Evolutionary conservation across 306 rosid species (phyloP).

Genomic region (Pyrus betulifolia): DNA sequence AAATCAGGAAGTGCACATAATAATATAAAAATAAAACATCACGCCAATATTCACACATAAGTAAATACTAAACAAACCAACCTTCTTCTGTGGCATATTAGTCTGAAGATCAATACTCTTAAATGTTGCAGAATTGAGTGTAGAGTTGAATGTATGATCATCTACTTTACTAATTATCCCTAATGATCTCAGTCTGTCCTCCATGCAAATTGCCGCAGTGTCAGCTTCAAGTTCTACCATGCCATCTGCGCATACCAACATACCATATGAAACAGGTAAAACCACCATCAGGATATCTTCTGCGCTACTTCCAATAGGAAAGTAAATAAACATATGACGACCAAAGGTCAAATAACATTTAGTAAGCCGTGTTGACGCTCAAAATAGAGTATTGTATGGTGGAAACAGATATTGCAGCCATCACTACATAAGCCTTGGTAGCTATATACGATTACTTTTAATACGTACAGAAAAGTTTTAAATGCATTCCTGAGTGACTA

Average conservation of each 20-base stretch:
- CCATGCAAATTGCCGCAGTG: constrained; percentile 48
- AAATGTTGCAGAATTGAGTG: constrained; percentile 35
- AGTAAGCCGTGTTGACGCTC: neutral
- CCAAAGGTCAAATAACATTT: constrained; percentile 7
- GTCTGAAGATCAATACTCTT: constrained; percentile 57
- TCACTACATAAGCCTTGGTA: neutral
- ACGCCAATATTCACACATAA: neutral
- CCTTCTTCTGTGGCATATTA: constrained; percentile 54
- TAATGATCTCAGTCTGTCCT: constrained; percentile 57
- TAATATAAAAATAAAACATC: neutral
- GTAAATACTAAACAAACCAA: constrained; percentile 9
- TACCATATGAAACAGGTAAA: constrained; percentile 7
- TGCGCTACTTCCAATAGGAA: neutral
- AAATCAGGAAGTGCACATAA: neutral
- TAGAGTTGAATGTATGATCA: constrained; percentile 29
- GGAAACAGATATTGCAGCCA: neutral
- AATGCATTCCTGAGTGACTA: neutral
- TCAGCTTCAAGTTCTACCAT: constrained; percentile 28
- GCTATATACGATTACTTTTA: neutral
- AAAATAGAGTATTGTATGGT: neutral
- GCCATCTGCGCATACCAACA: constrained; percentile 51
- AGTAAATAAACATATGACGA: neutral
- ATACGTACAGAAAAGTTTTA: neutral
- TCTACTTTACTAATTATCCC: constrained; percentile 55
- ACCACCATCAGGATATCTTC: constrained; percentile 5